These are phyloP conservation scores for Byssothecium circinans DNA, from an alignment of 2,329 filamentous ascomycete species.

Conservation along the genomic window DNA sequence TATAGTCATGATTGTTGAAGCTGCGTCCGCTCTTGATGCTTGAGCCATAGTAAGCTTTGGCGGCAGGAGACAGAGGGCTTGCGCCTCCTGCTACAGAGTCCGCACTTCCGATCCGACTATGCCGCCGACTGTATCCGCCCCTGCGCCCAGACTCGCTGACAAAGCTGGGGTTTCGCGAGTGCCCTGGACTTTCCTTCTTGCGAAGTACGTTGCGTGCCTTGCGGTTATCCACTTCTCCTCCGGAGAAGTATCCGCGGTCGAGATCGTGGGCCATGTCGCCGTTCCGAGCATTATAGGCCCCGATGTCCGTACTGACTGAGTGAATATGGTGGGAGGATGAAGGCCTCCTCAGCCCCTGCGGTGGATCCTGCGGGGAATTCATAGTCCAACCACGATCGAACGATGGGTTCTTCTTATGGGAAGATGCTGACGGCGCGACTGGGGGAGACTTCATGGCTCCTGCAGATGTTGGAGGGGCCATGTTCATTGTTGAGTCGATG, in stretches of 20 bases:
- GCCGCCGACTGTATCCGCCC: conserved; percentile 64
- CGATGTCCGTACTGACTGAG: conserved; percentile 32
- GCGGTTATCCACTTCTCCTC: conserved; percentile 76
- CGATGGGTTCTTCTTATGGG: conserved; percentile 58
- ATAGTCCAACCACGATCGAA: conserved; percentile 63
- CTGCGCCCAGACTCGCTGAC: conserved; percentile 58
- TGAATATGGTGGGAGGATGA: conserved; percentile 39
- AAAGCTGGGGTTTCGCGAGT: conserved; percentile 76
- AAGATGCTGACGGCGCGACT: conserved; percentile 23
- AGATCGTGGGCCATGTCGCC: conserved; percentile 56
- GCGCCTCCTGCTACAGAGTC: conserved; percentile 67
- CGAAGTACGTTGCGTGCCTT: conserved; percentile 70
- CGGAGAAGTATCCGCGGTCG: conserved; percentile 92
- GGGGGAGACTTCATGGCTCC: conserved; percentile 22
- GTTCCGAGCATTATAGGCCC: conserved; percentile 29
- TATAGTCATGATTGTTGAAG: conserved; percentile 54
- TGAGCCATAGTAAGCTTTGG: conserved; percentile 69
- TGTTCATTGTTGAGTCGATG: conserved; percentile 65
- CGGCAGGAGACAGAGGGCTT: conserved; percentile 56
- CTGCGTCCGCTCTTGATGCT: conserved; percentile 37
- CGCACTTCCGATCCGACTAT: conserved; percentile 77
- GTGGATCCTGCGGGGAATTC: conserved; percentile 42
- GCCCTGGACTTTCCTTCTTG: conserved; percentile 68
- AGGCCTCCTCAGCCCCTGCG: conserved; percentile 30
- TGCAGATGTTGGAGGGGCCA: conserved; percentile 25